Base-by-base conservation (phyloP, 495 filamentous ascomycete genomes). In the Pyrenula aspistea region DNA sequence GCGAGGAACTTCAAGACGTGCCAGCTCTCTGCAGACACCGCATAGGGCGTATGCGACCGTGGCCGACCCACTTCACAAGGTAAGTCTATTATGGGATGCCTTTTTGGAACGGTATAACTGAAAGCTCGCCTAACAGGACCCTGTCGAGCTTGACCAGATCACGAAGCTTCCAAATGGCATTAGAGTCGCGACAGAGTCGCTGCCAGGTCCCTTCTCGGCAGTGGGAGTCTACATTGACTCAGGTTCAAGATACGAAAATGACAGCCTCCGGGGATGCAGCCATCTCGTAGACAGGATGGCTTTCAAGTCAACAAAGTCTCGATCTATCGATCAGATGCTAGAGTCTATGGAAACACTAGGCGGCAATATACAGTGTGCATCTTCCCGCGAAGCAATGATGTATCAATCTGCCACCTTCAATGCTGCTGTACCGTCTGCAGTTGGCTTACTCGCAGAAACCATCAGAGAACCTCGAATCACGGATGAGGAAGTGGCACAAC, bases 381-480 rank as follows among this genome's bases (percentile, higher is more conserved):
- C 92, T 0, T 95, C 92, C 0, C 77, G 93, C 48, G 93, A 99
- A 68, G 89, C 91, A 21, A 80, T 99, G 65, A 97, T 99, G 93
- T 99, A 99, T 73, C 94, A 97, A 69, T 86, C 89, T 2, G 94
- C 93, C 36, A 96, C 89, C 55, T 99, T 99, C 81, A 99, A 99
- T 73, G 86, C 87, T 11, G 83, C 91, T 2, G 88, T 97, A 22
- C 84, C 89, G 12, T 82, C 82, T 15, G 88, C 93, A 23, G 78
- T 93, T 10, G 94, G 77, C 10, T 73, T 99, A 23, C 77, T 99
- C 24, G 94, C 93, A 24, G 93, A 99, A 62, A 99, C 93, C 10
- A 92, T 99, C 49, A 85, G 88, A 52, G 84, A 95, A 59, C 91
- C 93, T 10, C 71, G 83, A 31, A 86, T 97, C 57, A 93, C 87